phyloP scores from a whole-genome alignment of 169 alveolate species.

The Eimeria tenella region DNA sequence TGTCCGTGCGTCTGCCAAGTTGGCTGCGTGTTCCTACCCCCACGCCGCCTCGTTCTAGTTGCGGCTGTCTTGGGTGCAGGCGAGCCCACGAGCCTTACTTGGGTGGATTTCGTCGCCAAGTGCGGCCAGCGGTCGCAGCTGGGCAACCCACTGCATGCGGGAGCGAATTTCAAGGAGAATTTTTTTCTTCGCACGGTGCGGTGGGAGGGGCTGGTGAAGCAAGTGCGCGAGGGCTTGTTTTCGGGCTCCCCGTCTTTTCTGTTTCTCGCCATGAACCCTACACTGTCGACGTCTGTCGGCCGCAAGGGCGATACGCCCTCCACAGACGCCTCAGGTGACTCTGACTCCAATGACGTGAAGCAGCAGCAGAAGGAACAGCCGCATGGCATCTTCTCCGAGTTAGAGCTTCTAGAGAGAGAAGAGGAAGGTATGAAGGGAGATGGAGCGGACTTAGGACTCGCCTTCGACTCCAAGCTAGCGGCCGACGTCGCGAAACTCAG shows the following conservation, averaged over 20 bases:
- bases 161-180: constrained; percentile 44
- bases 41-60: too few relatives aligned
- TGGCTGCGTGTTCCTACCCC: too few relatives aligned
- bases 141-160: constrained; percentile 41
- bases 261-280: constrained; percentile 57
- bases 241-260: constrained; percentile 29
- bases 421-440: constrained; percentile 70
- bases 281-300: constrained; percentile 1
- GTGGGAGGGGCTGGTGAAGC: constrained; percentile 72
- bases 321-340: not conserved
- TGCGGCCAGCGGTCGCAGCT: constrained; percentile 61
- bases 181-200: constrained; percentile 23
- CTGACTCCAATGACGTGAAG: not conserved
- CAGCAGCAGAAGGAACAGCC: not conserved
- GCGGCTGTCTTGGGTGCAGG: not conserved
- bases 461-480: constrained; percentile 58
- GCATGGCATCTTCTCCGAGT: not conserved
- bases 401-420: constrained; percentile 23
- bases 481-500: constrained; percentile 1
- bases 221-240: constrained; percentile 62
- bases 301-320: not conserved
- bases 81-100: not conserved
- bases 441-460: constrained; percentile 68
- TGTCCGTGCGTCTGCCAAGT: too few relatives aligned
- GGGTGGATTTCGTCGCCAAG: constrained; percentile 42